These are phyloP conservation scores for Styphnolobium japonicum DNA, from an alignment of 306 rosid genomes.

Conservation along the genomic window DNA sequence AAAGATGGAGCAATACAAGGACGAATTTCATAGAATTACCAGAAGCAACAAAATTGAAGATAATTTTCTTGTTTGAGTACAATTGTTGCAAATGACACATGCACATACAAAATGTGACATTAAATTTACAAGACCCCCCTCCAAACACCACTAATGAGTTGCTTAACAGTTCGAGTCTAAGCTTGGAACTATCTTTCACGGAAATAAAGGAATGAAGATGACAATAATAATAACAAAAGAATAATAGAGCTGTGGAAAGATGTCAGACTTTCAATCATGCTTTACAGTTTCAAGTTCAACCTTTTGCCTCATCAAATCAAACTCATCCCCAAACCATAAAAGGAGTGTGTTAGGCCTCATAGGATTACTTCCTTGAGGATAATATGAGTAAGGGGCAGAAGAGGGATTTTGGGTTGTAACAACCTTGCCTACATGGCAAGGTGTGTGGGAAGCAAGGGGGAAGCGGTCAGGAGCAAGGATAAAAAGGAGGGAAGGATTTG, in stretches of 20 bases:
- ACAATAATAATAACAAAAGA: neutral
- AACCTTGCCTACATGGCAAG: too few relatives aligned
- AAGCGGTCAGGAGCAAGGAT: too few relatives aligned
- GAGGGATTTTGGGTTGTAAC: too few relatives aligned
- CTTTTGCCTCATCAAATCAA: neutral
- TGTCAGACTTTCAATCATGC: neutral
- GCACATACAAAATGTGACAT: neutral
- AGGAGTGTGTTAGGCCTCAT: too few relatives aligned
- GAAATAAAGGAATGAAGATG: neutral
- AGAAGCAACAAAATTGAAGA: constrained; percentile 9
- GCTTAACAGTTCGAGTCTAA: too few relatives aligned
- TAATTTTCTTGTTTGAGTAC: neutral
- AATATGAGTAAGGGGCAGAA: too few relatives aligned
- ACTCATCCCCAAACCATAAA: neutral
- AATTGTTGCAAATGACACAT: neutral
- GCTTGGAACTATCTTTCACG: too few relatives aligned
- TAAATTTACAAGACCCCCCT: neutral
- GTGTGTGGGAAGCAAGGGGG: too few relatives aligned
- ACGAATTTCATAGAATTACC: neutral
- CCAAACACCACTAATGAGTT: neutral
- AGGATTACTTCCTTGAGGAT: too few relatives aligned
- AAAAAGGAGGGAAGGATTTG: too few relatives aligned
- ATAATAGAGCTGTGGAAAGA: neutral
- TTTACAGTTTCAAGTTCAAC: neutral
- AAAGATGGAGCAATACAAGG: neutral